These are phyloP conservation scores for Trematosphaeria pertusa DNA, from an alignment of 2,329 filamentous ascomycete genomes.

Conservation along the genomic window DNA sequence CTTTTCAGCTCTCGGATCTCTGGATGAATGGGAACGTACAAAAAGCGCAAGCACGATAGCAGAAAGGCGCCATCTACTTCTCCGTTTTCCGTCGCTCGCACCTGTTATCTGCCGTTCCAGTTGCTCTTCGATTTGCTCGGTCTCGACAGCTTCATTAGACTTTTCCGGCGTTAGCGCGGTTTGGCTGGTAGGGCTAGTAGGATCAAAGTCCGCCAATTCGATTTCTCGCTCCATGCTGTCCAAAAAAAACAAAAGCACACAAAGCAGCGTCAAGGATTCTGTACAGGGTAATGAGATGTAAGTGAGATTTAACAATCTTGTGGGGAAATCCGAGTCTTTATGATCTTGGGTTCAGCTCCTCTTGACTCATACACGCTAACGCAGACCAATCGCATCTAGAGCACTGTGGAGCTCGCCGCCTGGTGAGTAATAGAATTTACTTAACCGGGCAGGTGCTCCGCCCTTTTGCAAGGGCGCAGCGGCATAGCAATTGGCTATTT, in stretches of 20 bases:
- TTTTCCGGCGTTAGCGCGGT: neutral
- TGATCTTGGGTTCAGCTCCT: conserved; percentile 1
- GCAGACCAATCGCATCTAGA: conserved; percentile 1
- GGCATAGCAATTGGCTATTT: too few relatives aligned
- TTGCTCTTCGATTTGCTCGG: conserved; percentile 2
- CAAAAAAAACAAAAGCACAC: too few relatives aligned
- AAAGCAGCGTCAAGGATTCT: neutral
- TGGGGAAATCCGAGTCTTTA: conserved; percentile 1
- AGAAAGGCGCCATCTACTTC: conserved; percentile 33
- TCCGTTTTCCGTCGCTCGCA: conserved; percentile 18
- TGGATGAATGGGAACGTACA: conserved; percentile 25
- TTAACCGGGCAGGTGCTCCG: too few relatives aligned
- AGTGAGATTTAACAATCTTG: neutral
- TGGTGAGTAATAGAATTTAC: too few relatives aligned
- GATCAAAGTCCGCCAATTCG: conserved; percentile 21
- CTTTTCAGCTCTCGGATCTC: neutral
- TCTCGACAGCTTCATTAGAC: neutral
- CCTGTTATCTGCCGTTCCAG: conserved; percentile 9
- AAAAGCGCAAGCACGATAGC: conserved; percentile 43
- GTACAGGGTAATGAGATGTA: neutral
- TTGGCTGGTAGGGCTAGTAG: conserved; percentile 3
- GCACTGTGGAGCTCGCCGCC: conserved; percentile 2
- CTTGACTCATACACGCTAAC: conserved; percentile 2
- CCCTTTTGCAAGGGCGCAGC: too few relatives aligned
- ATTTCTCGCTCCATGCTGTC: conserved; percentile 18